These are phyloP conservation scores for Camellia japonica DNA, from an alignment of 148 eudicot genomes.

Conservation along the genomic window DNA sequence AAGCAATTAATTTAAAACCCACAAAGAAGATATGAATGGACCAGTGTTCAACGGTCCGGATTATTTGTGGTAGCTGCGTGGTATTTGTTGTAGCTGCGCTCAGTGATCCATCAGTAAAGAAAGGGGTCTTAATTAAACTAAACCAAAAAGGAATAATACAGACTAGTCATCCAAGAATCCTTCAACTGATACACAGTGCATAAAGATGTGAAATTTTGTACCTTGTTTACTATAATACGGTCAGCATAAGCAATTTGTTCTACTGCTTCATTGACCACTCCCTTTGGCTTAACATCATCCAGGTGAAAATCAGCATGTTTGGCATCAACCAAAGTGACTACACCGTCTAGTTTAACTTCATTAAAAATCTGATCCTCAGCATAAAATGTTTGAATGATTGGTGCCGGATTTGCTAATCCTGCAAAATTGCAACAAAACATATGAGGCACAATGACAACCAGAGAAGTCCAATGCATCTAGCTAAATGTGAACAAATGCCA, in stretches of 20 bases:
- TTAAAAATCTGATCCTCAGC: constrained; percentile 87
- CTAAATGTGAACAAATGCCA: not conserved
- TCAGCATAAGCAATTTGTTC: constrained; percentile 90
- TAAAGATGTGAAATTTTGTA: constrained; percentile 8
- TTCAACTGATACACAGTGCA: not conserved
- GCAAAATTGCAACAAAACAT: constrained; percentile 18
- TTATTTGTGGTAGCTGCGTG: not conserved
- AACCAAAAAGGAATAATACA: not conserved
- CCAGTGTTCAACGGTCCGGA: not conserved
- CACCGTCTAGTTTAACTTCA: constrained; percentile 92
- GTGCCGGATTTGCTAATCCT: constrained; percentile 99
- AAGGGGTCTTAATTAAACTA: not conserved
- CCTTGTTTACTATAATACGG: constrained; percentile 90
- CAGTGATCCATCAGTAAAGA: not conserved
- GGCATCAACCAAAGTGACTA: constrained; percentile 95
- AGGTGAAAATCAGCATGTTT: constrained; percentile 77
- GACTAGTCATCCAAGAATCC: not conserved
- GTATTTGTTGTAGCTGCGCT: not conserved
- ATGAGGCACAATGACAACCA: not conserved
- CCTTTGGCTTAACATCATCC: constrained; percentile 81
- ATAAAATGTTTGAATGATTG: constrained; percentile 98
- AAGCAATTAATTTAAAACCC: constrained; percentile 1
- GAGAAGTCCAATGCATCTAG: constrained; percentile 1
- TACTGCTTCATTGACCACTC: constrained; percentile 92
- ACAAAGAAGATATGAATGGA: not conserved